Evolutionary conservation across 78 protist species (phyloP).

Genomic region (Tieghemostelium lacteum): DNA sequence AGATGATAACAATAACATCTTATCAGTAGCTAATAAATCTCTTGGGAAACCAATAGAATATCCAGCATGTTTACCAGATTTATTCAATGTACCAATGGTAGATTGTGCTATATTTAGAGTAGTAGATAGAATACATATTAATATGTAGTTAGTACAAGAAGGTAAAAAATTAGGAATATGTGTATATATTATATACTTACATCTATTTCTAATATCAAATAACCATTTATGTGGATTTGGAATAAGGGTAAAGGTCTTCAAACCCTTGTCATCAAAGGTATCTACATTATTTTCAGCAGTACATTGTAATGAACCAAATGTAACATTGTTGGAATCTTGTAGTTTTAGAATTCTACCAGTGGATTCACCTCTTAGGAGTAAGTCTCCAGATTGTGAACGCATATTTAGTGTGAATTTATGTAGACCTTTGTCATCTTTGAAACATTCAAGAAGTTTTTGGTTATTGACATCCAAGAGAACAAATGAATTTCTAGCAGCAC

Average conservation of each 20-base stretch:
- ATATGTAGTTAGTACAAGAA: background rate
- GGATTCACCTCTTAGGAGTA: conserved; percentile 54
- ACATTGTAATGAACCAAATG: conserved; percentile 49
- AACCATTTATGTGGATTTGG: conserved; percentile 68
- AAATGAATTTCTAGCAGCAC: conserved; percentile 62
- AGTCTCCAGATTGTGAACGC: conserved; percentile 40
- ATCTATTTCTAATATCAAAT: conserved; percentile 51
- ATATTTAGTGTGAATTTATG: conserved; percentile 47
- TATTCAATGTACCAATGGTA: conserved; percentile 25
- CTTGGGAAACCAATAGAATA: conserved; percentile 39
- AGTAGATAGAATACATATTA: background rate
- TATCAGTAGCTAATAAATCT: conserved; percentile 8
- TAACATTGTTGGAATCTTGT: background rate
- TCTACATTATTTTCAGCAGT: conserved; percentile 27
- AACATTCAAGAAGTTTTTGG: conserved; percentile 23
- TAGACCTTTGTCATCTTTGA: conserved; percentile 55
- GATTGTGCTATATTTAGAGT: background rate
- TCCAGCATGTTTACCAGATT: conserved; percentile 25
- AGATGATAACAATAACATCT: conserved; percentile 46
- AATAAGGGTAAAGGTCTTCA: conserved; percentile 10
- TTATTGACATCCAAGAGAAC: conserved; percentile 2
- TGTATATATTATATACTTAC: conserved; percentile 2
- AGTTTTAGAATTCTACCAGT: conserved; percentile 30
- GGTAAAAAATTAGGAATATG: background rate
- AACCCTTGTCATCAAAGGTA: conserved; percentile 23